phyloP scores from a whole-genome alignment of 2,329 filamentous ascomycete genomes.

The Penicillium sumatraense region DNA sequence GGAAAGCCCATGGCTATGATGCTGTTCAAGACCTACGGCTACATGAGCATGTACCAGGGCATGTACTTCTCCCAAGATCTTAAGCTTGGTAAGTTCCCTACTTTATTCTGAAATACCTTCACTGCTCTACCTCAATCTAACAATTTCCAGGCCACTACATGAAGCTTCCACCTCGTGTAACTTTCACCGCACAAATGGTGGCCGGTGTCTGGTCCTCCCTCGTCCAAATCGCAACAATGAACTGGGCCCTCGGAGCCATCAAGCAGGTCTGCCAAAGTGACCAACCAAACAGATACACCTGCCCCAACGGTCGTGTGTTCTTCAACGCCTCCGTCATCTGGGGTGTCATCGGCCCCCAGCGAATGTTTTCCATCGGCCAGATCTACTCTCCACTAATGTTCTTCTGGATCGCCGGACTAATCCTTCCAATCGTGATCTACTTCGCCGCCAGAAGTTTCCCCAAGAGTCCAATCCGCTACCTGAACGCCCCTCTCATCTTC shows the following conservation, averaged over 20 bases:
- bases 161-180: conserved; percentile 57
- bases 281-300: conserved; percentile 62
- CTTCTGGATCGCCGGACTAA: conserved; percentile 71
- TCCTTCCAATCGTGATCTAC: conserved; percentile 67
- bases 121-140: neutral
- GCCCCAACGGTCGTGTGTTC: conserved; percentile 63
- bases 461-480: conserved; percentile 64
- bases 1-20: conserved; percentile 74
- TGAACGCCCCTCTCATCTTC: conserved; percentile 71
- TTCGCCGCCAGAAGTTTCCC: conserved; percentile 65
- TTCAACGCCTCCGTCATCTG: conserved; percentile 74
- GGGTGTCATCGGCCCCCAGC: conserved; percentile 72
- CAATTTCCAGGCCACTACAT: conserved; percentile 62
- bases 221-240: conserved; percentile 52
- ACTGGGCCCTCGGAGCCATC: conserved; percentile 60
- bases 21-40: conserved; percentile 77
- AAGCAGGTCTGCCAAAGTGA: conserved; percentile 66
- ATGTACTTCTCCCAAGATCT: conserved; percentile 69
- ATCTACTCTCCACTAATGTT: conserved; percentile 69
- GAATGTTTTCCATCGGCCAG: conserved; percentile 68
- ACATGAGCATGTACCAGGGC: conserved; percentile 69
- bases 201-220: conserved; percentile 56
- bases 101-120: neutral
- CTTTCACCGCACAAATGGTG: conserved; percentile 57
- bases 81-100: conserved; percentile 55